phyloP scores from a whole-genome alignment of 2,329 filamentous ascomycete genomes.

The Penicillium sp. region DNA sequence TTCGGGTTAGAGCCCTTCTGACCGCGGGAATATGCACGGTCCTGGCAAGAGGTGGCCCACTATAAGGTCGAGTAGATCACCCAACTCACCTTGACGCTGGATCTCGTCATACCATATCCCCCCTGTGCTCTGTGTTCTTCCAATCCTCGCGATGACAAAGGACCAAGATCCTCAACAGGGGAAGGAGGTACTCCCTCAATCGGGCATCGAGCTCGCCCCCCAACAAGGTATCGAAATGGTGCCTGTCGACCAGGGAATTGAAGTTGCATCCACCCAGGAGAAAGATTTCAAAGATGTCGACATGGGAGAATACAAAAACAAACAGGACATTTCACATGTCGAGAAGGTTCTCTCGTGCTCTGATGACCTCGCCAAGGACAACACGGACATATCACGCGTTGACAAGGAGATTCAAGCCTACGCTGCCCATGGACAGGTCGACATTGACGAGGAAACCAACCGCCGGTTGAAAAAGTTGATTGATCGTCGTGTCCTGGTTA shows the following conservation, averaged over 20 bases:
- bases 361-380: constrained; percentile 52
- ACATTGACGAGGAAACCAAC: constrained; percentile 63
- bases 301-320: constrained; percentile 19
- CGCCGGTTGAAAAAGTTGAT: constrained; percentile 64
- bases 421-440: constrained; percentile 56
- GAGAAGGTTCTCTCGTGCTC: constrained; percentile 52
- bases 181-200: constrained; percentile 6
- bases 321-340: constrained; percentile 46
- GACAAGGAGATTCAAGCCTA: constrained; percentile 74
- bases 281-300: constrained; percentile 1
- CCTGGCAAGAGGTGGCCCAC: not conserved
- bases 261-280: not conserved
- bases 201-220: not conserved
- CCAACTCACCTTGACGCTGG: not conserved
- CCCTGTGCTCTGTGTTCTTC: no score
- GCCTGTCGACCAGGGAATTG: not conserved
- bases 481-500: constrained; percentile 65
- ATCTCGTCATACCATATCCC: not conserved
- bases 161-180: constrained; percentile 11
- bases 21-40: not conserved
- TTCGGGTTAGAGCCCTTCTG: not conserved
- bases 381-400: constrained; percentile 61
- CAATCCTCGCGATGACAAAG: constrained; percentile 10
- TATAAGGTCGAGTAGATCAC: constrained; percentile 3
- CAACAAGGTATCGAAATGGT: constrained; percentile 12